Percentiles rank a stretch among this genome's conserved stretches.
These are phyloP conservation scores for Neofusicoccum sp. DNA, from an alignment of 2,329 filamentous ascomycete genomes.

Conservation along the genomic window DNA sequence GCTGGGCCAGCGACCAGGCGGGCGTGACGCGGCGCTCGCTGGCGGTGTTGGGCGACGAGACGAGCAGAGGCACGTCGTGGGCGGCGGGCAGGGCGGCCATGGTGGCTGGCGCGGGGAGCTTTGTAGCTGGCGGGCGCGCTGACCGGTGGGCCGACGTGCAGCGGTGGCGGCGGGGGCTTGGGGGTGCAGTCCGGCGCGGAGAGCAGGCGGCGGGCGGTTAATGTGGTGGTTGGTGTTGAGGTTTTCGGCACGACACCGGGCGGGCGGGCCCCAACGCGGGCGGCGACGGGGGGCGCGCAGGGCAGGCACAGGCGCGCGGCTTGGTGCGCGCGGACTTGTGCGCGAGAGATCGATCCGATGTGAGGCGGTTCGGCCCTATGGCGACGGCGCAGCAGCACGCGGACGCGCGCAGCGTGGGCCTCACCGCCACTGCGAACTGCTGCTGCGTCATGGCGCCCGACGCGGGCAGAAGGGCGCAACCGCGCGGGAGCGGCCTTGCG, in stretches of 20 bases:
- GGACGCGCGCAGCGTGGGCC: neutral
- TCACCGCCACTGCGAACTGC: constrained; percentile 2
- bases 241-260: too few species aligned
- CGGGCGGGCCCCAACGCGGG: neutral
- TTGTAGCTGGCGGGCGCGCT: neutral
- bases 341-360: neutral
- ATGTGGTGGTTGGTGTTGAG: neutral
- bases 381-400: neutral
- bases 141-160: neutral
- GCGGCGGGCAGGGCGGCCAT: constrained; percentile 41
- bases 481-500: too few species aligned
- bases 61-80: constrained; percentile 72
- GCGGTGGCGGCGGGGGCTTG: neutral
- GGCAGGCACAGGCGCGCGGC: neutral
- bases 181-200: neutral
- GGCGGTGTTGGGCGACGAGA: constrained; percentile 72
- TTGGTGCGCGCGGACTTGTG: too few species aligned
- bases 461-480: too few species aligned
- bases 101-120: neutral
- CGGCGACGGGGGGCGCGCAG: neutral
- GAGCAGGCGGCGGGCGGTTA: neutral
- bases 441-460: neutral
- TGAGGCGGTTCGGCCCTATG: constrained; percentile 16
- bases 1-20: constrained; percentile 80
- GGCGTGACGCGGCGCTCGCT: constrained; percentile 91